These are phyloP conservation scores for Nothophaeocryptopus gaeumannii DNA, from an alignment of 2,329 filamentous ascomycete species.

Conservation along the genomic window DNA sequence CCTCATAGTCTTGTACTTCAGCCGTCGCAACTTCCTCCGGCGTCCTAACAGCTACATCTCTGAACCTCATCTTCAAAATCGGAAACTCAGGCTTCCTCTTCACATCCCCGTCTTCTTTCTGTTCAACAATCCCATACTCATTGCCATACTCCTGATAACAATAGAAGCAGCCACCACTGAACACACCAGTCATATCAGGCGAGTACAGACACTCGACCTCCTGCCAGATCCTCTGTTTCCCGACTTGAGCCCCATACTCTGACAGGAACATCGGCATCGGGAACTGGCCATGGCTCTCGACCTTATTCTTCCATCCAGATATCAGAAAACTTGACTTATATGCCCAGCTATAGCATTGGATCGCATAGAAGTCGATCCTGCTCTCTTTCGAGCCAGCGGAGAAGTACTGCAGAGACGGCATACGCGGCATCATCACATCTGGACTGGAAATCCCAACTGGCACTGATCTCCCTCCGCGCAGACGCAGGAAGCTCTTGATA, in stretches of 20 bases:
- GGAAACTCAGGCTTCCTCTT: conserved; percentile 14
- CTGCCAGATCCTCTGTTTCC: conserved; percentile 14
- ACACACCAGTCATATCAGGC: conserved; percentile 22
- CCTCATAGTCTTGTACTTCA: conserved; percentile 20
- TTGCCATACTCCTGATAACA: conserved; percentile 17
- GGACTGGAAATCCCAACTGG: conserved; percentile 16
- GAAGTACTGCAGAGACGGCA: conserved; percentile 18
- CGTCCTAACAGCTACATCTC: conserved; percentile 4
- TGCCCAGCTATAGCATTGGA: conserved; percentile 18
- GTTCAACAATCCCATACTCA: conserved; percentile 17
- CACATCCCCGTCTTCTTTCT: conserved; percentile 10
- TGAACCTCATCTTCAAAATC: conserved; percentile 13
- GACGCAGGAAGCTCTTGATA: conserved; percentile 17
- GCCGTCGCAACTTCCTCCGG: conserved; percentile 7
- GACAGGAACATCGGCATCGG: conserved; percentile 21
- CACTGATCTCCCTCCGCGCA: conserved; percentile 10
- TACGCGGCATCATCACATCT: not conserved
- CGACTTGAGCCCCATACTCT: conserved; percentile 18
- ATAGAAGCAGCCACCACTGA: conserved; percentile 25
- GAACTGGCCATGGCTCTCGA: conserved; percentile 1
- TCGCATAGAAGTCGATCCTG: conserved; percentile 18
- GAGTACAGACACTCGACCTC: conserved; percentile 25
- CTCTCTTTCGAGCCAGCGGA: conserved; percentile 12
- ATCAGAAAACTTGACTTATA: conserved; percentile 18
- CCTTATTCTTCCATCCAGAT: conserved; percentile 22